Conservation (phyloP, 2,329 filamentous ascomycete genomes). For the Aspergillus tubingensis region DNA sequence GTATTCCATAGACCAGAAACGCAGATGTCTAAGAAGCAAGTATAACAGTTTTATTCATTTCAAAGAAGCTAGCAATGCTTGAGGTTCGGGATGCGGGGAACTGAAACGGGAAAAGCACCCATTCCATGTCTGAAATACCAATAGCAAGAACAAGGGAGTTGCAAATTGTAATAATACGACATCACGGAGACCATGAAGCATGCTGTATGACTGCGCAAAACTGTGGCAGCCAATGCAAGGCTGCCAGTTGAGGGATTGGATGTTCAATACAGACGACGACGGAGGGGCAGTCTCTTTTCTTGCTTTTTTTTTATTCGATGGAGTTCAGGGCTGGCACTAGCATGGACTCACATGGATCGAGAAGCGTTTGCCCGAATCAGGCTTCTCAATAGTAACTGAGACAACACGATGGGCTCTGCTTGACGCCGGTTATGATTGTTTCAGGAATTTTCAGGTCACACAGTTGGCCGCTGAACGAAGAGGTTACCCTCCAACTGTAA, state of each 20-base stretch:
- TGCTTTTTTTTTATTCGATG: constrained; percentile 7
- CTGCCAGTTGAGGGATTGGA: neutral
- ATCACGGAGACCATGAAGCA: neutral
- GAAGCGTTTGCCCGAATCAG: constrained; percentile 30
- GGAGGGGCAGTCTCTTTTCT: constrained; percentile 4
- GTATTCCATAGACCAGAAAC: constrained; percentile 7
- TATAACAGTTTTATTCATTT: neutral
- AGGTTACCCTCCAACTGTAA: constrained; percentile 8
- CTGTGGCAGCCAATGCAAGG: neutral
- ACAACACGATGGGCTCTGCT: constrained; percentile 31
- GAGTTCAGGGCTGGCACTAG: neutral
- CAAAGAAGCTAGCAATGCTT: constrained; percentile 9
- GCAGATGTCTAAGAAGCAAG: neutral
- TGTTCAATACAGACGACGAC: neutral
- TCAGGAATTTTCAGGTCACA: constrained; percentile 8
- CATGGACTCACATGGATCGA: constrained; percentile 34
- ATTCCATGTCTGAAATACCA: constrained; percentile 9
- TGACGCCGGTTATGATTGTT: constrained; percentile 7
- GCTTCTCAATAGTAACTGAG: constrained; percentile 26
- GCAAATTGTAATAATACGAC: neutral
- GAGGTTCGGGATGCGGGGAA: neutral
- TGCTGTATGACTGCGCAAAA: neutral
- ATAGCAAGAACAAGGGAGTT: neutral
- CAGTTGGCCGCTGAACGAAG: constrained; percentile 10
- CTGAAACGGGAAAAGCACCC: constrained; percentile 17